Percentiles rank a stretch among this genome's conserved stretches.
These are phyloP conservation scores for Nakaseomyces uthaithaninus DNA, from an alignment of 1,139 yeast species.

Conservation along the genomic window DNA sequence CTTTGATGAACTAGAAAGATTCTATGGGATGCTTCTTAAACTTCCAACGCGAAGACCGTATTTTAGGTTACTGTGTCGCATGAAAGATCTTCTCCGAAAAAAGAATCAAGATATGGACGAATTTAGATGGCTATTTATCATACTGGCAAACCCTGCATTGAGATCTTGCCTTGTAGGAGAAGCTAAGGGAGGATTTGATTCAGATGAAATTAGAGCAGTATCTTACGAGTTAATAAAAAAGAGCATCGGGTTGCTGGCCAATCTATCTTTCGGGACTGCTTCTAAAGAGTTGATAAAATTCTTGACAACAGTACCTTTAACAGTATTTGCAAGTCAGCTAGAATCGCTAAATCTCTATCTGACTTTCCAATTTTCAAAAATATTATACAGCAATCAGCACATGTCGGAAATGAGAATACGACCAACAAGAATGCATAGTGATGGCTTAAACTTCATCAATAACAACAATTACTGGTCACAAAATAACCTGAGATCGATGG, in stretches of 20 bases:
- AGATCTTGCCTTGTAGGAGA: constrained; percentile 39
- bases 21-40: constrained; percentile 38
- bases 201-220: constrained; percentile 46
- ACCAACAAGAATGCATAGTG: constrained; percentile 12
- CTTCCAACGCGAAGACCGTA: constrained; percentile 57
- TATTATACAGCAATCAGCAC: constrained; percentile 20
- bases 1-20: constrained; percentile 37
- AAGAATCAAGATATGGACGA: constrained; percentile 29
- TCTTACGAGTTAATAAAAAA: constrained; percentile 61
- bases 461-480: constrained; percentile 1
- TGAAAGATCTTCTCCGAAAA: constrained; percentile 42
- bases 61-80: constrained; percentile 44
- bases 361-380: constrained; percentile 48
- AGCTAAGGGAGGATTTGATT: constrained; percentile 29
- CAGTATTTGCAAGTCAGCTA: constrained; percentile 41
- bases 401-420: constrained; percentile 8
- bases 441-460: constrained; percentile 1
- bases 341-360: constrained; percentile 56
- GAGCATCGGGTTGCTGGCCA: constrained; percentile 56
- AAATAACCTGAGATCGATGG: background rate
- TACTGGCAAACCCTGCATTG: constrained; percentile 57
- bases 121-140: constrained; percentile 48
- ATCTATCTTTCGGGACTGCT: constrained; percentile 31
- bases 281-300: constrained; percentile 48
- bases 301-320: constrained; percentile 41